Evolutionary conservation across 2,329 filamentous ascomycete species (phyloP).

Genomic region (Dactylellina sp.): DNA sequence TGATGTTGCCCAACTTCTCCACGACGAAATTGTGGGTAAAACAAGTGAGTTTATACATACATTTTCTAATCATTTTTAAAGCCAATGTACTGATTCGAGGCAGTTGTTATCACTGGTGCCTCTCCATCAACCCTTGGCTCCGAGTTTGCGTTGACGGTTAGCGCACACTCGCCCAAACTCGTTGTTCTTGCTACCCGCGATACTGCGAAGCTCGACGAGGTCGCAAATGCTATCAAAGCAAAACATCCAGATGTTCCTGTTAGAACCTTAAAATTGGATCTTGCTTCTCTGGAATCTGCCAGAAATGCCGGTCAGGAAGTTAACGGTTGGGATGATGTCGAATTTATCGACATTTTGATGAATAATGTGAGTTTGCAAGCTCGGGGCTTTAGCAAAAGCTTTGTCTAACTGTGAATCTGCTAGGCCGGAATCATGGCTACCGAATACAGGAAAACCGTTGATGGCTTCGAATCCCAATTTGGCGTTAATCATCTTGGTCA

Average conservation of each 20-base stretch:
- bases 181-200: conserved; percentile 67
- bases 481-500: conserved; percentile 64
- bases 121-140: conserved; percentile 64
- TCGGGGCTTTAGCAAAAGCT: not conserved
- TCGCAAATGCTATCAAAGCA: conserved; percentile 62
- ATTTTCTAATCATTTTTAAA: not conserved
- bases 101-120: conserved; percentile 65
- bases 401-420: not conserved
- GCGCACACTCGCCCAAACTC: conserved; percentile 64
- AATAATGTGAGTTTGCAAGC: conserved; percentile 62
- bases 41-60: conserved; percentile 11
- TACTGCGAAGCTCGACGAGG: conserved; percentile 64
- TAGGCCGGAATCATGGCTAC: conserved; percentile 62
- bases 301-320: conserved; percentile 64
- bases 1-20: conserved; percentile 32
- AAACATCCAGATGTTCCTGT: conserved; percentile 62
- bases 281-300: conserved; percentile 64
- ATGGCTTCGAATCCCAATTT: conserved; percentile 64
- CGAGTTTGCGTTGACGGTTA: conserved; percentile 63
- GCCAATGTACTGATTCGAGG: not conserved
- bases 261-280: conserved; percentile 63
- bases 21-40: conserved; percentile 40
- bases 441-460: conserved; percentile 60
- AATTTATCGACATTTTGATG: conserved; percentile 64
- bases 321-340: conserved; percentile 61